Evolutionary conservation across 2,329 filamentous ascomycete species (phyloP).

Genomic region (Nigrospora sphaerica): DNA sequence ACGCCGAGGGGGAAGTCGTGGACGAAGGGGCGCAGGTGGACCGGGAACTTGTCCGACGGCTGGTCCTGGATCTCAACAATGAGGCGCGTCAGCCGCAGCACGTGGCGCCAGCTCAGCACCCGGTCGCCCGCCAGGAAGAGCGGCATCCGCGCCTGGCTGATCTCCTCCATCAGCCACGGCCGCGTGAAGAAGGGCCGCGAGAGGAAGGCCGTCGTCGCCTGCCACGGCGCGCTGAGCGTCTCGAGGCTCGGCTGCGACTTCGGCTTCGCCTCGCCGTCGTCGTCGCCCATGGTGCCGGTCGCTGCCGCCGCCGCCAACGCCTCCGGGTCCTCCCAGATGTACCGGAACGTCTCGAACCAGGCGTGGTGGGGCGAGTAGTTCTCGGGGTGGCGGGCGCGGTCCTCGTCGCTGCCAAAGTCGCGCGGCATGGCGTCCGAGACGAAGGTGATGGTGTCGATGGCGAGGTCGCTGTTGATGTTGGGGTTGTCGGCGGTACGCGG

Average conservation of each 20-base stretch:
- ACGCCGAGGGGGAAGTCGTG: constrained; percentile 11
- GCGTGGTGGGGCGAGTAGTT: constrained; percentile 23
- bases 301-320: not conserved
- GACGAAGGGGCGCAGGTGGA: constrained; percentile 6
- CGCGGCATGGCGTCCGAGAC: constrained; percentile 17
- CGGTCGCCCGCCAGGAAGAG: constrained; percentile 23
- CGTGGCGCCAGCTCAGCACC: constrained; percentile 26
- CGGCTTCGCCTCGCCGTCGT: not conserved
- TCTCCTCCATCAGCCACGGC: constrained; percentile 28
- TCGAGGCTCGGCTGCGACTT: constrained; percentile 13
- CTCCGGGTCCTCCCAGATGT: constrained; percentile 11
- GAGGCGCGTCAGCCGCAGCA: constrained; percentile 24
- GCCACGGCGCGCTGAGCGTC: constrained; percentile 12
- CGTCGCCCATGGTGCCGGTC: not conserved
- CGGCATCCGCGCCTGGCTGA: constrained; percentile 22
- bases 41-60: constrained; percentile 21
- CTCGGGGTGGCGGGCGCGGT: constrained; percentile 22
- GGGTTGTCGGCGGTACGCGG: constrained; percentile 6
- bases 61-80: constrained; percentile 28
- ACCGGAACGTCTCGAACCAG: constrained; percentile 19
- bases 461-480: constrained; percentile 15
- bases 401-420: constrained; percentile 24
- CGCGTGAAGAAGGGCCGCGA: constrained; percentile 25
- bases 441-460: constrained; percentile 12
- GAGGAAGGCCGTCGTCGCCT: constrained; percentile 20